These are phyloP conservation scores for Eucommia ulmoides DNA, from an alignment of 257 asterid species.

Conservation along the genomic window DNA sequence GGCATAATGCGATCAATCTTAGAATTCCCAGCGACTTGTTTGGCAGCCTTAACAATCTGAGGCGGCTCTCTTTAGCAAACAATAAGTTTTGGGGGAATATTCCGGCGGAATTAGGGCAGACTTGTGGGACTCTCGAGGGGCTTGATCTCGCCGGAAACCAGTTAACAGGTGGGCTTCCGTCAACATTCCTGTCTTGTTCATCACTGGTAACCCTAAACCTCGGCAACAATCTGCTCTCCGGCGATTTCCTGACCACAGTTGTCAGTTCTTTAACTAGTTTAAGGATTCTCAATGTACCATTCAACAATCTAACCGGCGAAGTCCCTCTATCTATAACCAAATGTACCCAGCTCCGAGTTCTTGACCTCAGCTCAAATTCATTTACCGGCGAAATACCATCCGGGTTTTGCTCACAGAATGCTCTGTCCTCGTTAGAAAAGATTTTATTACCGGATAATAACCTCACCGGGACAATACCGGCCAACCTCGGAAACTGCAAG, in stretches of 20 bases:
- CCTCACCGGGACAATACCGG: conserved; percentile 53
- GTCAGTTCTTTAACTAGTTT: conserved; percentile 56
- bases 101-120: conserved; percentile 41
- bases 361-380: conserved; percentile 72
- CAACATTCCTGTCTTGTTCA: conserved; percentile 37
- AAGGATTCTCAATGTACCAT: conserved; percentile 36
- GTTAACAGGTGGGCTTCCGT: conserved; percentile 60
- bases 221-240: conserved; percentile 64
- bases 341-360: conserved; percentile 43
- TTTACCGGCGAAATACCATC: conserved; percentile 63
- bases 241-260: conserved; percentile 47
- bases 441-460: conserved; percentile 53
- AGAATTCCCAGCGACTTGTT: conserved; percentile 44
- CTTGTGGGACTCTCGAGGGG: conserved; percentile 46
- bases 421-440: conserved; percentile 38
- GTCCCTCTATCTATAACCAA: conserved; percentile 51
- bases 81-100: conserved; percentile 55
- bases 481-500: conserved; percentile 49
- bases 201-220: conserved; percentile 49
- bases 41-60: conserved; percentile 43
- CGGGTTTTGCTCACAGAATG: conserved; percentile 33
- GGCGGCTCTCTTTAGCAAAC: conserved; percentile 32
- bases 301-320: conserved; percentile 64
- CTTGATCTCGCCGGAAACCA: conserved; percentile 69
- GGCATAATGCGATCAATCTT: conserved; percentile 38